Conservation (phyloP, 495 filamentous ascomycete genomes). For the Penicillium flavigenum region DNA sequence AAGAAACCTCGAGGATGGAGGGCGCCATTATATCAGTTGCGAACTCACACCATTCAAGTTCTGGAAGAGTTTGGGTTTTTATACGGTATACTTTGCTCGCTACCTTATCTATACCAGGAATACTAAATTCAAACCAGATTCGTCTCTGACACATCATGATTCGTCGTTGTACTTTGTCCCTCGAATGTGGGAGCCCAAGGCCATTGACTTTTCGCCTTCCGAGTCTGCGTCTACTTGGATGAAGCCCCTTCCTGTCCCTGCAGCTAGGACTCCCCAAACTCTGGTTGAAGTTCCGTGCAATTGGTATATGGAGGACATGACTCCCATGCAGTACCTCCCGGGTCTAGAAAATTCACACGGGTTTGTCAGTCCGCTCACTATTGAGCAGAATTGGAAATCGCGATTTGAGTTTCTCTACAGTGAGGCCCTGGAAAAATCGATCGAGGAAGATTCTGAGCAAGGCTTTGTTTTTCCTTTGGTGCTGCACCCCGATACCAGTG, state of each 20-base stretch:
- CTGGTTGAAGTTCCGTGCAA: constrained; percentile 56
- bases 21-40: constrained; percentile 58
- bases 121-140: constrained; percentile 32
- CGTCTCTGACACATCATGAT: constrained; percentile 56
- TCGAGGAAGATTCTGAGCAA: constrained; percentile 30
- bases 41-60: constrained; percentile 53
- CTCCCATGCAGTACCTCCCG: constrained; percentile 53
- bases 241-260: constrained; percentile 44
- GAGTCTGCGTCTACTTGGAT: constrained; percentile 53
- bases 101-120: not conserved
- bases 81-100: constrained; percentile 40
- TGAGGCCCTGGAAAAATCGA: constrained; percentile 24
- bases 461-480: constrained; percentile 48
- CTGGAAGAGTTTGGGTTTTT: constrained; percentile 56
- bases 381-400: constrained; percentile 57
- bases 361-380: constrained; percentile 50
- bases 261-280: constrained; percentile 28
- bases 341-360: constrained; percentile 52
- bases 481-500: constrained; percentile 60
- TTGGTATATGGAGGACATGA: constrained; percentile 61
- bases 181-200: constrained; percentile 43
- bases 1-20: constrained; percentile 56
- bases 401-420: constrained; percentile 44
- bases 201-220: constrained; percentile 51
- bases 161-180: constrained; percentile 54